Conservation (phyloP, 306 rosid genomes). For the Amphicarpaea edgeworthii region DNA sequence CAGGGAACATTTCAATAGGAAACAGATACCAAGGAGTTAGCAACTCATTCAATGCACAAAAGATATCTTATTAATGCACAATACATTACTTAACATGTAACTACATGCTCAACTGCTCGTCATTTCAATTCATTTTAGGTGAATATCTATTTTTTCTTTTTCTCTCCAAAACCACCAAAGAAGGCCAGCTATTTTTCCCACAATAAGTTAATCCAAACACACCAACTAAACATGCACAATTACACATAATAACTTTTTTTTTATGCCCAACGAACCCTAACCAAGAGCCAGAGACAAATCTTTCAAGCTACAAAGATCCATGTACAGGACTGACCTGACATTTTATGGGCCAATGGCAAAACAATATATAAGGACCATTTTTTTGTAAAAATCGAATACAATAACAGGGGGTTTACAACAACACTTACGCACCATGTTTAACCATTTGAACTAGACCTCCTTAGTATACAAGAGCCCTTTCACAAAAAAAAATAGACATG, state of each 20-base stretch:
- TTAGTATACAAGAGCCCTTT: too few relatives aligned
- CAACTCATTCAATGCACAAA: constrained; percentile 13
- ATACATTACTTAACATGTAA: constrained; percentile 4
- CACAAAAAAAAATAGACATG: too few relatives aligned
- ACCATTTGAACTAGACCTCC: too few relatives aligned
- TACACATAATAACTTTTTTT: not conserved
- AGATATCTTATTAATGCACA: not conserved
- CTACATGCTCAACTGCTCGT: not conserved
- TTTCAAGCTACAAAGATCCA: not conserved
- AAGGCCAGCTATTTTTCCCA: not conserved
- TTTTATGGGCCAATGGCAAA: too few relatives aligned
- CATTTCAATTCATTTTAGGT: not conserved
- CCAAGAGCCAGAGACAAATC: not conserved
- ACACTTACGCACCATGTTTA: too few relatives aligned
- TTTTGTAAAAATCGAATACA: too few relatives aligned
- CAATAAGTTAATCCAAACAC: not conserved
- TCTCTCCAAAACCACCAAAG: not conserved
- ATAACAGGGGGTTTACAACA: too few relatives aligned
- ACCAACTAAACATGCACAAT: not conserved
- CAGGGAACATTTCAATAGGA: constrained; percentile 38
- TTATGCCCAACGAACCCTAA: not conserved
- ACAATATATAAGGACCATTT: too few relatives aligned
- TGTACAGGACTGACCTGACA: not conserved
- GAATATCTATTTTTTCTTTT: not conserved
- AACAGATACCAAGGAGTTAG: constrained; percentile 29